A percentile compares a stretch with the other conserved stretches of the same genome.
Conservation (phyloP, 148 eudicot genomes). For the Nepenthes mirabilis region DNA sequence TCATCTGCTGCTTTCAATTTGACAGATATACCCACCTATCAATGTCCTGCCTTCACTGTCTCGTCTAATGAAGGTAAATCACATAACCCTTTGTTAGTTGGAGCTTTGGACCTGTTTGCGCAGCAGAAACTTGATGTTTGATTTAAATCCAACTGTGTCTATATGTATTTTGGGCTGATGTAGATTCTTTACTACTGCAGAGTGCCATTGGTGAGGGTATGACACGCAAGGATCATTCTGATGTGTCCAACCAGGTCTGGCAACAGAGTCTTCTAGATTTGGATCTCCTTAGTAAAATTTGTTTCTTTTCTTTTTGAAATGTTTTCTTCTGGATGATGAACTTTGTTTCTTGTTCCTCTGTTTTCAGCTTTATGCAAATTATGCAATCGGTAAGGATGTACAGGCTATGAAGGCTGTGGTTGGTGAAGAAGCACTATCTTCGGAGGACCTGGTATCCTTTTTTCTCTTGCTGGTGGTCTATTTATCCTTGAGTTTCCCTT, state of each 20-base stretch:
- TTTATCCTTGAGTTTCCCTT: not conserved
- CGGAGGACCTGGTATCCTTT: slow-evolving; percentile 75
- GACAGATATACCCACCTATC: slow-evolving; percentile 96
- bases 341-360: not conserved
- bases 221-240: slow-evolving; percentile 97
- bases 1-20: slow-evolving; percentile 1
- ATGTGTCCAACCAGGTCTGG: slow-evolving; percentile 91
- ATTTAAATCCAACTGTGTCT: not conserved
- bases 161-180: not conserved
- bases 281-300: not conserved
- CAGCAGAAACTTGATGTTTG: no score
- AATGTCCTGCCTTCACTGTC: slow-evolving; percentile 97
- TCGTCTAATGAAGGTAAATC: slow-evolving; percentile 86
- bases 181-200: slow-evolving; percentile 24
- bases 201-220: slow-evolving; percentile 99
- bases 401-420: slow-evolving; percentile 99
- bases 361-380: slow-evolving; percentile 88
- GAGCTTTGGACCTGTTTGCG: not conserved
- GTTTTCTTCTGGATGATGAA: not conserved
- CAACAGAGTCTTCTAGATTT: not conserved
- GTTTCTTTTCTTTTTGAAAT: not conserved
- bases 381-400: slow-evolving; percentile 98
- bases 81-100: not conserved
- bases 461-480: not conserved
- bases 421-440: slow-evolving; percentile 99